These are phyloP conservation scores for Kazachstania africana DNA, from an alignment of 805 yeast genomes.

Conservation along the genomic window DNA sequence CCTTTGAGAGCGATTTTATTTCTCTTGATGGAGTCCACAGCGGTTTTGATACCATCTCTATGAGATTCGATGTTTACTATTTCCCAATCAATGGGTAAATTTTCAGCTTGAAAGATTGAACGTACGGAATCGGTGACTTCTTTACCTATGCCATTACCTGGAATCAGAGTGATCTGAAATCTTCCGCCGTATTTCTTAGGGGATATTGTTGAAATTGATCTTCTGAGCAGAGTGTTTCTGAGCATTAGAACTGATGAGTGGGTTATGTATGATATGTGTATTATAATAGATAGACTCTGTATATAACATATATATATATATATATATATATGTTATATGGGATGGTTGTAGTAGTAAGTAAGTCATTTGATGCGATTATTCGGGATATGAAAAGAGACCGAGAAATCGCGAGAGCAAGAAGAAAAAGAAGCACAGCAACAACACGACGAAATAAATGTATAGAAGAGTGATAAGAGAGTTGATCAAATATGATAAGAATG, in stretches of 20 bases:
- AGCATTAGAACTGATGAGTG: too few species aligned
- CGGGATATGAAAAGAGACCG: too few species aligned
- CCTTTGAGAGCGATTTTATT: conserved; percentile 96
- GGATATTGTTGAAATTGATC: conserved; percentile 47
- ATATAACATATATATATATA: not conserved
- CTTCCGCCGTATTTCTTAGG: conserved; percentile 93
- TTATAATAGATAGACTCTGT: too few species aligned
- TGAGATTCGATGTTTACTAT: conserved; percentile 58
- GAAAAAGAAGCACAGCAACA: too few species aligned
- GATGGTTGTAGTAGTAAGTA: too few species aligned
- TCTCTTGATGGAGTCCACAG: conserved; percentile 84
- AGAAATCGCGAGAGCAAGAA: too few species aligned
- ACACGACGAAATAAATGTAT: too few species aligned
- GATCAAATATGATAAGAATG: too few species aligned
- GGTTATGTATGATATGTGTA: too few species aligned
- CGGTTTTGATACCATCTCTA: conserved; percentile 60
- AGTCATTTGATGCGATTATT: too few species aligned
- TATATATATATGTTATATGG: conserved; percentile 4
- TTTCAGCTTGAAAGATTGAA: conserved; percentile 75
- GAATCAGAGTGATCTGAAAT: conserved; percentile 87
- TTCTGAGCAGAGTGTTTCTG: conserved; percentile 22
- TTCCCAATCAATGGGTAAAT: conserved; percentile 92
- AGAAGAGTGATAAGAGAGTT: too few species aligned
- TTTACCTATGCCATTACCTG: conserved; percentile 97
- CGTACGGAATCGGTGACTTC: conserved; percentile 91